Evolutionary conservation across 1,139 yeast genomes (phyloP), one percentile per base, ranked within the genome.

Genomic region (Yamadazyma diddensiae): DNA sequence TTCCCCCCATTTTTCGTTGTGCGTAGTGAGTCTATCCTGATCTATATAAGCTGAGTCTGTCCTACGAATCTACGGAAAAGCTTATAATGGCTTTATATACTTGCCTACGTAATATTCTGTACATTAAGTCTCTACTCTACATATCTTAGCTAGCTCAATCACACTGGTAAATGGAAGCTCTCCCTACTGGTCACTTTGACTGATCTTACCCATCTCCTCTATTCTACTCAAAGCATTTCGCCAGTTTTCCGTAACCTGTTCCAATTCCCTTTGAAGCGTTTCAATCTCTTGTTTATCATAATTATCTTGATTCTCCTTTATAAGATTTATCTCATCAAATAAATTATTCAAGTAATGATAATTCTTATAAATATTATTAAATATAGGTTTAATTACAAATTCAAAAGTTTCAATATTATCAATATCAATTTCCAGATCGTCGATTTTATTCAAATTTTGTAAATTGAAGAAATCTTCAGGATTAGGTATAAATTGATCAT

Each of bases 321-420:
- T 22, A 12, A 28, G 35, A 15, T 34, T 28, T 5, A 38, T 27
- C 6, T 28, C 33, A 15, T 47, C 53, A 12, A 45, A 34, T 17
- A 44, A 36, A 28, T 53, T 56, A 7, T 55, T 51, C 12, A 63
- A 39, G 36, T 59, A 50, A 39, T 58, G 63, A 36, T 53, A 57
- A 27, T 58, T 50, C 33, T 52, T 52, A 35, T 56, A 59, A 21
- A 56, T 44, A 34, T 55, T 56, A 34, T 55, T 51, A 29, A 59
- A 44, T 14, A 66, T 48, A 4, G 73, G 74, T 27, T 57, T 57
- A 2, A 66, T 50, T 5, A 61, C 48, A 11, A 46, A 45, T 29
- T 65, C 72, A 41, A 65, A 65, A 5, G 68, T 54, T 39, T 64
- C 69, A 29, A 68, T 51, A 31, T 65, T 65, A 22, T 55, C 62